These are phyloP conservation scores for Colletotrichum orchidophilum DNA, from an alignment of 2,329 filamentous ascomycete genomes.

Conservation along the genomic window DNA sequence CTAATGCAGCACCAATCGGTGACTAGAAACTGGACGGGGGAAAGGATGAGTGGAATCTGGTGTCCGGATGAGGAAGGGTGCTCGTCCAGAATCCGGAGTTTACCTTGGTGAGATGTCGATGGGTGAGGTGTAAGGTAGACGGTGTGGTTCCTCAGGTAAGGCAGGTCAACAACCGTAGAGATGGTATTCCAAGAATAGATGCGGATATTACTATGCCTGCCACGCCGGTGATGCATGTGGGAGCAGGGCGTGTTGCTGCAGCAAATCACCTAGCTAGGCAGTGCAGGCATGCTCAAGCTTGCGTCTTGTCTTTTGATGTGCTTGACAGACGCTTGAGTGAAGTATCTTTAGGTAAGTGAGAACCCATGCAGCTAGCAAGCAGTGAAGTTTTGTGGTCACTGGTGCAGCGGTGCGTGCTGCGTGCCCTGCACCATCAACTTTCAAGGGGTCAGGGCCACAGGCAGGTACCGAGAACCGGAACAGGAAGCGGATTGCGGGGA, in stretches of 20 bases:
- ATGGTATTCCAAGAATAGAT: not conserved
- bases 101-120: not conserved
- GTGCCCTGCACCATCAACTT: no score
- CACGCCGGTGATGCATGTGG: not conserved
- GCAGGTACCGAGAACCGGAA: slow-evolving; percentile 21
- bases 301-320: not conserved
- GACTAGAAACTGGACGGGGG: not conserved
- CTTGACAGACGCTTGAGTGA: not conserved
- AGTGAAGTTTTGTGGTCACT: no score
- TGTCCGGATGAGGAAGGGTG: slow-evolving; percentile 13
- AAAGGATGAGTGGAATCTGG: not conserved
- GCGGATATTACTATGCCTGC: not conserved
- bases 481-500: slow-evolving; percentile 13
- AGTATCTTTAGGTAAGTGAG: not conserved
- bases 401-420: no score
- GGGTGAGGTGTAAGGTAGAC: not conserved
- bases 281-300: not conserved
- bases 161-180: not conserved
- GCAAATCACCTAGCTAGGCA: not conserved
- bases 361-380: not conserved
- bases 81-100: not conserved
- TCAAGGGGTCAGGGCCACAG: not conserved
- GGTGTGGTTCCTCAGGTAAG: not conserved
- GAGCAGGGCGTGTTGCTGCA: not conserved
- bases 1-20: slow-evolving; percentile 5